Evolutionary conservation across 306 rosid genomes (phyloP), one percentile per base, ranked within the genome.

Genomic region (Sphenostylis stenocarpa): DNA sequence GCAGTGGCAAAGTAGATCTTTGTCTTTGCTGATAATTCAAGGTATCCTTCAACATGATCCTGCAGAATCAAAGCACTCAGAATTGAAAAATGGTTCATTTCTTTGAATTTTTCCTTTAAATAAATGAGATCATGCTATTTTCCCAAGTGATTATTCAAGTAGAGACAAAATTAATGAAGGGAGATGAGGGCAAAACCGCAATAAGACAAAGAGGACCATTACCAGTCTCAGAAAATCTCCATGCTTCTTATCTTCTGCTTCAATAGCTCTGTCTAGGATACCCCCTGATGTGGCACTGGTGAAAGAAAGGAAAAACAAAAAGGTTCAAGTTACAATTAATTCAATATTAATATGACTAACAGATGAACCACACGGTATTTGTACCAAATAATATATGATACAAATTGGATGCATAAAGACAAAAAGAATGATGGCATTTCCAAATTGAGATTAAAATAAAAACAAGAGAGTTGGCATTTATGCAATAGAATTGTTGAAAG

Each of bases 21-120:
- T 38, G 99, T 96, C 87, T 96, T 92, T 80, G 98, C 98, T 3
- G 99, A 96, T 66, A 96, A 81, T 91, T 96, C 98, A 75, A 96
- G 97, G 83, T 96, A 96, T 38, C 99, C 99, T 82, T 96, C 99
- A 72, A 96, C 96, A 72, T 96, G 99, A 77, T 93, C 97, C 99
- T 96, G 88, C 49, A 61, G 57, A 73, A 49, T 55, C 72, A 43
- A 77, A 72, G 41, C 36, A 80, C 34, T 12, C 13, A 63, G 65
- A 68, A 52, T 58, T 61, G 7, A 70, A 65, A 51, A 41, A 24
- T 31, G 48, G 36, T 19, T 19, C 60, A 1, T 33, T 49, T 70
- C 60, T 70, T 65, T 11, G 23, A 21, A 56, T 33, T 14, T 7
- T 20, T 16, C 52, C 13, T 57, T 36, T 2, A 77, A 38, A 41